Evolutionary conservation across 163 green algal genomes (phyloP).

Genomic region (Scenedesmus sp.): DNA sequence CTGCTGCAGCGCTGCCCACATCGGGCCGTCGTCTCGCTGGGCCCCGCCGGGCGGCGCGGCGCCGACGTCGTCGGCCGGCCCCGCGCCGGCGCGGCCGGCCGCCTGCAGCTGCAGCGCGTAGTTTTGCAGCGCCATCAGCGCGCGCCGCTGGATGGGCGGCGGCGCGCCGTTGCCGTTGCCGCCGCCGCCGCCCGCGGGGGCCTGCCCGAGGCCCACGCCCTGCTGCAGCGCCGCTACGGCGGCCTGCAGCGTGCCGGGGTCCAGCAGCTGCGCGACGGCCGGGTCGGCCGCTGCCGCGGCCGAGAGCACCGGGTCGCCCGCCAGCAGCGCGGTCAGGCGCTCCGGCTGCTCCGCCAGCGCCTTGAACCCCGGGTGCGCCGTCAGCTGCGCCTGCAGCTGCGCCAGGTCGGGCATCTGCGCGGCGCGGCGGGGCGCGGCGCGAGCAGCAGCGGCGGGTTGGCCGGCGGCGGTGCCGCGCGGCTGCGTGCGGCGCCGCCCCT

Average conservation of each 20-base stretch:
- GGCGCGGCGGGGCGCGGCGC: neutral
- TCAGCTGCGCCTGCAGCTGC: conserved; percentile 24
- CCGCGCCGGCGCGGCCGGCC: neutral
- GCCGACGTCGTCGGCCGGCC: no score
- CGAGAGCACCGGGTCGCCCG: conserved; percentile 4
- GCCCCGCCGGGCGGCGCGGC: neutral
- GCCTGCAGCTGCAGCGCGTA: conserved; percentile 36
- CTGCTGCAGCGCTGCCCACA: conserved; percentile 25
- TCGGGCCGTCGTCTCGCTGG: neutral
- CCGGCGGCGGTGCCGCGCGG: no score
- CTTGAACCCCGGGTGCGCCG: neutral
- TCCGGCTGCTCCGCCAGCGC: conserved; percentile 14
- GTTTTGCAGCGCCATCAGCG: conserved; percentile 30
- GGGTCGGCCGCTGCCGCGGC: conserved; percentile 14
- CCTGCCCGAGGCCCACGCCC: no score
- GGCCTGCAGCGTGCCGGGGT: conserved; percentile 20
- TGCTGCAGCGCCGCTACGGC: neutral
- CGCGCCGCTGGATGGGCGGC: neutral
- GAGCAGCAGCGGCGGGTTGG: neutral
- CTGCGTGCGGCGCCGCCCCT: no score
- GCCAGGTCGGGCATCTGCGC: neutral
- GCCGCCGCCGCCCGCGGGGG: neutral
- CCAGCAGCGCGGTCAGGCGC: conserved; percentile 1
- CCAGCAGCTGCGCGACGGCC: conserved; percentile 15
- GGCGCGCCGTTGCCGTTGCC: neutral